Conservation (phyloP, 768 basidiomycete genomes). For the Macrolepiota fuliginosa region DNA sequence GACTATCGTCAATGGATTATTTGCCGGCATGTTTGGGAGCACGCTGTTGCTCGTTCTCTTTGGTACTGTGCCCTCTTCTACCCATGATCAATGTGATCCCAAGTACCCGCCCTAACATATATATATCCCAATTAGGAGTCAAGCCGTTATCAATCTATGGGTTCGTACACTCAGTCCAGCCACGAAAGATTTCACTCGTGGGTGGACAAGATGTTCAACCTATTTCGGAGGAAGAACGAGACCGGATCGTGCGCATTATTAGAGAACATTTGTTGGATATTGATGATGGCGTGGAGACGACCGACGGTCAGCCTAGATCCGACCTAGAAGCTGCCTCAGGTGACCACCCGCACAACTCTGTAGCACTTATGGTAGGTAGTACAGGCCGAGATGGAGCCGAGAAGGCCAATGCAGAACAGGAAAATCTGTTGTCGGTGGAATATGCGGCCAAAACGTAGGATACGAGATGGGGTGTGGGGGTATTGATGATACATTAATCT, state of each 20-base stretch:
- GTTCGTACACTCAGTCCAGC: not conserved
- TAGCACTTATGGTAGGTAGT: too few species aligned
- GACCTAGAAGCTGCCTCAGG: too few species aligned
- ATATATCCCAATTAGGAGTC: not conserved
- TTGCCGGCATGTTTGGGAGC: not conserved
- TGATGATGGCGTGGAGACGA: not conserved
- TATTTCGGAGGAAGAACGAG: not conserved
- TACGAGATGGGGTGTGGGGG: too few species aligned
- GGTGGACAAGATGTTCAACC: not conserved
- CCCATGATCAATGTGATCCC: not conserved
- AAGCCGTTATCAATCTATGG: constrained; percentile 3
- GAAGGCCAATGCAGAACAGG: too few species aligned
- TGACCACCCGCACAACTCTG: too few species aligned
- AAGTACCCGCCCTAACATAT: not conserved
- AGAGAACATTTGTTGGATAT: not conserved
- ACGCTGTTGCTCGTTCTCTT: not conserved
- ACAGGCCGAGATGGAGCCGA: too few species aligned
- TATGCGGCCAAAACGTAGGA: too few species aligned
- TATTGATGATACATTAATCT: too few species aligned
- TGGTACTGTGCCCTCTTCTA: not conserved
- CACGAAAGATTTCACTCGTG: not conserved
- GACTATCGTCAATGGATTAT: not conserved
- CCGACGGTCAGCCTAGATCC: not conserved
- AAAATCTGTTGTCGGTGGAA: too few species aligned
- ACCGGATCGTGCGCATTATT: not conserved